Evolutionary conservation across 805 yeast species (phyloP), one percentile per base, ranked within the genome.

Genomic region (Cephaloascus albidus): DNA sequence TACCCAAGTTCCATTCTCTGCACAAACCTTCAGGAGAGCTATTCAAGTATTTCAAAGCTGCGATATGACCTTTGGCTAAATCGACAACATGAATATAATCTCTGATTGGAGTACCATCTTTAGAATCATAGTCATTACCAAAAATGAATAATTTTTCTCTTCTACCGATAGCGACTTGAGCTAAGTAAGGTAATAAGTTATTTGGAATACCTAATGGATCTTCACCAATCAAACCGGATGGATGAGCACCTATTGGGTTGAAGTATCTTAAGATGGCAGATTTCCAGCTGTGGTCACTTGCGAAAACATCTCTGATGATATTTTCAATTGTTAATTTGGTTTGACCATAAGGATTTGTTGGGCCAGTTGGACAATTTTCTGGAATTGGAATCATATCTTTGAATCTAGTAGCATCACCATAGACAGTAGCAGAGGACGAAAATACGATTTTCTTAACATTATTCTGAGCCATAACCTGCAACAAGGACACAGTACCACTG

Each of bases 221-320:
- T 52, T 85, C 94, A 31, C 94, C 94, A 43, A 85, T 68, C 28
- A 76, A 59, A 10, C 93, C 93, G 2, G 86, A 76, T 3, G 89
- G 85, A 54, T 85, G 94, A 15, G 93, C 90, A 31, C 94, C 94
- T 47, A 83, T 81, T 28, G 94, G 93, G 53, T 85, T 84, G 65
- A 83, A 85, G 60, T 84, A 85, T 41, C 93, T 71, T 51, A 85
- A 63, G 37, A 83, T 68, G 3, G 88, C 90, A 32, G 68, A 58
- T 33, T 63, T 62, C 78, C 78, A 74, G 2, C 34, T 19, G 3
- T 56, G 51, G 20, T 71, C 70, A 35, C 77, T 67, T 3, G 58
- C 48, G 48, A 74, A 63, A 19, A 76, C 57, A 53, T 80, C 88
- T 27, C 69, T 60, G 43, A 78, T 59, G 40, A 81, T 71, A 40